Evolutionary conservation across 2,329 filamentous ascomycete genomes (phyloP), one percentile per base, ranked within the genome.

Genomic region (Cordyceps farinosa): DNA sequence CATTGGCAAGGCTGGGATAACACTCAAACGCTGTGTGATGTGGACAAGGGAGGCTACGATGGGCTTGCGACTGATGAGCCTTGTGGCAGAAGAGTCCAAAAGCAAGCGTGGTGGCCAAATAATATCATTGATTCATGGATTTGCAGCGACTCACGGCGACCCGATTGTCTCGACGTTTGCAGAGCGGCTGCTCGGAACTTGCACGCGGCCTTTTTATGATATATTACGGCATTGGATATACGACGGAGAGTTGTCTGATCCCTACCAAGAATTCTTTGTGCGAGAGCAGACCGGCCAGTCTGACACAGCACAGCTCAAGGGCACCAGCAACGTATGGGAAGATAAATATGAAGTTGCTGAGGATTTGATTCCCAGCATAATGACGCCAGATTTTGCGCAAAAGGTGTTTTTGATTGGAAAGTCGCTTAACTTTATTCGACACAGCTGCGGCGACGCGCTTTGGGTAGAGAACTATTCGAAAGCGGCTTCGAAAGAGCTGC

Each of bases 21-120:
- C 95, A 0, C 79, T 99, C 57, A 98, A 98, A 75, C 84, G 95
- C 73, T 98, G 94, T 70, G 90, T 99, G 3, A 90, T 99, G 30
- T 99, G 96, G 96, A 98, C 93, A 9, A 87, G 94, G 68, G 96
- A 99, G 75, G 92, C 95, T 7, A 99, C 95, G 1, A 96, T 98
- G 89, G 95, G 93, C 0, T 77, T 99, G 68, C 87, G 95, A 17
- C 80, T 99, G 62, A 93, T 99, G 90, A 96, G 91, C 70, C 76
- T 97, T 64, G 97, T 99, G 70, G 92, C 96, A 0, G 93, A 98
- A 72, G 91, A 97, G 73, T 92, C 94, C 1, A 89, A 89, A 69
- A 89, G 85, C 78, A 84, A 82, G 73, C 92, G 90, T 69, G 95
- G 96, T 1, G 95, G 96, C 5, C 90, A 97, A 75, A 81, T 99